Base-by-base conservation (phyloP, 2,329 filamentous ascomycete species). In the Ploettnerulaceae sp. region DNA sequence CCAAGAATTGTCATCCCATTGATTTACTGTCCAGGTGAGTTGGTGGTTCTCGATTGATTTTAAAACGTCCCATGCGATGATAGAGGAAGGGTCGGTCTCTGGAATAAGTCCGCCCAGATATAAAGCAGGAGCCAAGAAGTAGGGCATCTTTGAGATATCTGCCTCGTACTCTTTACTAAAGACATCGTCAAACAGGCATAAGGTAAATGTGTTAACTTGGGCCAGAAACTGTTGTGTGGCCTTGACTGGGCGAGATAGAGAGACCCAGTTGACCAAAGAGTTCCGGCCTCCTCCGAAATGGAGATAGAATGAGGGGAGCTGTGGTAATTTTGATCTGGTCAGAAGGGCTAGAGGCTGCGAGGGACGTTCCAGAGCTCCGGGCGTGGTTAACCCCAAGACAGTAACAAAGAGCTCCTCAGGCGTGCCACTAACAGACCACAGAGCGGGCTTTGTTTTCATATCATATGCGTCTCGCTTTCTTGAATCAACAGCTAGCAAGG, bases 91-190 rank as follows among this genome's bases (percentile, higher is more conserved):
- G 43, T 57, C 40, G n/a, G 31, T 33, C 4, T 49, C 26, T 8
- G 28, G 34, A 21, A 39, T 18, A 12, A 49, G 18, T 11, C 35
- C 2, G 22, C 34, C 39, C 21, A 38, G 41, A 48, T 51, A 33
- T 14, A 39, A 57, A 11, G 73, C 54, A 5, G 93, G 91, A 0
- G 81, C 85, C 11, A 96, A 61, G 70, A 89, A 95, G 65, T 96
- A 98, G 0, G 89, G 84, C 63, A 95, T 76, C 21, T 82, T 79
- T 1, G 73, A 66, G 0, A 71, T 57, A 12, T 80, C 72, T 0
- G 77, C 70, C 38, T 86, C 80, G 58, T 88, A 98, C 3, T 74
- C 73, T 64, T 98, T 98, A 65, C 89, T 91, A 69, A 95, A 97
- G 0, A 96, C 71, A 56, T 97, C 89, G 12, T 78, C 69, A 64